Conservation (phyloP, 495 filamentous ascomycete genomes). For the Penicillium canariense region DNA sequence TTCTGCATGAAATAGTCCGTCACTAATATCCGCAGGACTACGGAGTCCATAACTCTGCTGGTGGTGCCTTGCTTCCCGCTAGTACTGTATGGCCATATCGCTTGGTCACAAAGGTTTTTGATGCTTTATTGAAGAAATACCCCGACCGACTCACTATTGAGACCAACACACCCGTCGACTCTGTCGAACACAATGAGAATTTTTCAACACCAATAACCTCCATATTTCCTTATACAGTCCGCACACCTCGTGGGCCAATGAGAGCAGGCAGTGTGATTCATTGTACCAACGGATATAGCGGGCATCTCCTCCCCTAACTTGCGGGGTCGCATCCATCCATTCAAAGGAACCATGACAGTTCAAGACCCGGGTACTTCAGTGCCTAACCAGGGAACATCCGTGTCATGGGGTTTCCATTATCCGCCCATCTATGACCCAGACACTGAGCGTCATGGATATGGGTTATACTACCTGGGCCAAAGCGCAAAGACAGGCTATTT, state of each 20-base stretch:
- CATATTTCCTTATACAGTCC: conserved; percentile 35
- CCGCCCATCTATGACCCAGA: conserved; percentile 17
- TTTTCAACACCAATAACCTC: conserved; percentile 5
- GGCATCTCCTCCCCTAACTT: conserved; percentile 68
- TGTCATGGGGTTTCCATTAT: conserved; percentile 39
- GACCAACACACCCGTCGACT: conserved; percentile 66
- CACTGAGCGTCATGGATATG: conserved; percentile 48
- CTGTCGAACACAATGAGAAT: conserved; percentile 18
- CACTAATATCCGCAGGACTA: conserved; percentile 17
- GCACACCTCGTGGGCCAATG: conserved; percentile 64
- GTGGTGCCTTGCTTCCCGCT: conserved; percentile 45
- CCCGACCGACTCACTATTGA: conserved; percentile 66
- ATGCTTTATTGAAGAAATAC: conserved; percentile 47
- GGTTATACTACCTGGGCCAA: conserved; percentile 77
- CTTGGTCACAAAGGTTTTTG: conserved; percentile 64
- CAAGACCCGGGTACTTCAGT: conserved; percentile 50
- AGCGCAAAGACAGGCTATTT: conserved; percentile 46
- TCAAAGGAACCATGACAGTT: conserved; percentile 70
- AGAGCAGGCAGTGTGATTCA: conserved; percentile 59
- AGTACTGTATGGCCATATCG: conserved; percentile 78
- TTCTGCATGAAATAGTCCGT: neutral
- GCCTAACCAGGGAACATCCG: conserved; percentile 22
- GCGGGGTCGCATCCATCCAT: conserved; percentile 70
- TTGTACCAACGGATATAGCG: conserved; percentile 77
- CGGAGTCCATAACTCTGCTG: conserved; percentile 44